These are phyloP conservation scores for Aspergillus ochraceoroseus DNA, from an alignment of 2,329 filamentous ascomycete species.

Conservation along the genomic window DNA sequence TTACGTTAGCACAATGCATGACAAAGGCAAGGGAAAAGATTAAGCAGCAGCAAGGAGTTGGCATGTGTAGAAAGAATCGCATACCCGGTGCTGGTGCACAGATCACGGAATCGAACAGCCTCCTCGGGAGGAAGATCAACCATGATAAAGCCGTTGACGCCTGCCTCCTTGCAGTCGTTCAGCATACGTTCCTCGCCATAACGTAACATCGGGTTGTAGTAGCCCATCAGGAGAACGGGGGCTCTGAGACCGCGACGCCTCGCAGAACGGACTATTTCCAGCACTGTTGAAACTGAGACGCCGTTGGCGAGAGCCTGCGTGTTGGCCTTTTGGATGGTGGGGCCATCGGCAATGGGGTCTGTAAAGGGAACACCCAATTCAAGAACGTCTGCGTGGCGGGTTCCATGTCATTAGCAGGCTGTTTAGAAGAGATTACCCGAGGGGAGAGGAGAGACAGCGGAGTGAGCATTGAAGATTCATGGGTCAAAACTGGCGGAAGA, in stretches of 20 bases:
- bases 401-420: neutral
- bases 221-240: conserved; percentile 93
- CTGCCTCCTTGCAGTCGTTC: conserved; percentile 73
- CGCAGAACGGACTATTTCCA: conserved; percentile 79
- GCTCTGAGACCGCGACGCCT: conserved; percentile 70
- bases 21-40: neutral
- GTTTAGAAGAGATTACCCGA: neutral
- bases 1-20: neutral
- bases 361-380: conserved; percentile 96
- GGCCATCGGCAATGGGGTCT: conserved; percentile 95
- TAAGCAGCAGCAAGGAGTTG: no score
- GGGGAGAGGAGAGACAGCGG: neutral
- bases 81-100: conserved; percentile 34
- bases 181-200: conserved; percentile 91
- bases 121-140: conserved; percentile 97
- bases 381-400: conserved; percentile 65
- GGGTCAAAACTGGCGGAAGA: neutral
- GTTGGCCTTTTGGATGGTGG: conserved; percentile 93
- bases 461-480: conserved; percentile 10
- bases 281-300: conserved; percentile 71
- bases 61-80: conserved; percentile 7
- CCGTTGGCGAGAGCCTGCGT: conserved; percentile 84
- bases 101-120: conserved; percentile 63
- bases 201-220: conserved; percentile 92
- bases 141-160: conserved; percentile 93